Base-by-base conservation (phyloP, 805 yeast genomes). In the Starmerella etchellsii region DNA sequence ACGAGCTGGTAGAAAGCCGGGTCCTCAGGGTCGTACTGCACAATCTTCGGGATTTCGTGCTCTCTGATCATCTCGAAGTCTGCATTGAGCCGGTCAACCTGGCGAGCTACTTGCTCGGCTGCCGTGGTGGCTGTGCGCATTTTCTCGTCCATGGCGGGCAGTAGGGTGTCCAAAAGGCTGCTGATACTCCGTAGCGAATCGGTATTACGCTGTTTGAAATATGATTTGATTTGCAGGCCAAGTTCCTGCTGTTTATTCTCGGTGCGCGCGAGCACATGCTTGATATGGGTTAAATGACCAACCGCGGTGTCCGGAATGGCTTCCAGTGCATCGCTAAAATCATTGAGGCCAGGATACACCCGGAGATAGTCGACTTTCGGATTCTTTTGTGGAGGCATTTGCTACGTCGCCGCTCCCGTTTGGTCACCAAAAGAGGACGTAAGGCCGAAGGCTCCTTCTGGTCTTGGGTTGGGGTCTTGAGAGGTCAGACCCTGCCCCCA, bases 121-220 rank as follows among this genome's bases (percentile, higher is more conserved):
- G 96, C 95, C 30, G 83, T 78, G 1, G 88, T 78, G 4, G 96
- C 88, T 31, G 91, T 95, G 59, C 88, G 96, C 93, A 91, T 84
- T 61, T 91, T 91, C 58, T 91, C 96, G 57, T 88, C 97, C 41
- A 88, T 62, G 46, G 95, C 82, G 1, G 97, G 96, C 66, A 88
- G 75, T 41, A 88, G 67, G 43, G 82, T 94, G 47, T 68, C 65
- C 16, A 74, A 64, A 26, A 66, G 49, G 14, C 51, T 50, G 25
- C 69, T 66, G 24, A 73, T 65, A 29, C 58, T 61, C 20, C 55
- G 47, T 31, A 58, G 56, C 40, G 52, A 40, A 41, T 57, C 58
- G 14, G 60, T 54, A 34, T 51, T 44, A n/a, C 52, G 56, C 53
- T 38, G 37, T 13, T 49, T 56, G 36, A 71, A 62, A 60, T 79